Conservation (phyloP, 768 basidiomycete species). For the Tricholoma sp. region DNA sequence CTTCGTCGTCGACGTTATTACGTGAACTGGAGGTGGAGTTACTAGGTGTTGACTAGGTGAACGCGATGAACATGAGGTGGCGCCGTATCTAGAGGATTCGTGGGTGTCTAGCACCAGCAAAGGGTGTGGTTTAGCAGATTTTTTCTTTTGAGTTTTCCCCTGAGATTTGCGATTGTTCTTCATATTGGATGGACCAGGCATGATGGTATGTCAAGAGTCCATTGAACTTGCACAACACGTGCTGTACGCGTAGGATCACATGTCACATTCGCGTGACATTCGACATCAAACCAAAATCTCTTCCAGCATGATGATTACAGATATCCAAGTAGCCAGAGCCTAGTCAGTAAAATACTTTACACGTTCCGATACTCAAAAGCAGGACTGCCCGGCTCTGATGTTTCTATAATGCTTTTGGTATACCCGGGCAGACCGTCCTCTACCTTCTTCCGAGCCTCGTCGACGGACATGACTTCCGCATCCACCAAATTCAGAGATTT, state of each 20-base stretch:
- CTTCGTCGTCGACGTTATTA: background rate
- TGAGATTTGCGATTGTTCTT: constrained; percentile 40
- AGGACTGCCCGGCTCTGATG: constrained; percentile 84
- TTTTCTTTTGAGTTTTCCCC: constrained; percentile 34
- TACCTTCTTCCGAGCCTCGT: constrained; percentile 47
- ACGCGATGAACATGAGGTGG: constrained; percentile 15
- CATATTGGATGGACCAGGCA: constrained; percentile 61
- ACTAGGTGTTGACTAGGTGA: constrained; percentile 15
- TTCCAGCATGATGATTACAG: no score
- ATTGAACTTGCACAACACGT: background rate
- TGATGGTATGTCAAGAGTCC: no score
- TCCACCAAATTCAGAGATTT: constrained; percentile 66
- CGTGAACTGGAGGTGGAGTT: constrained; percentile 6
- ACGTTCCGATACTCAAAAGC: constrained; percentile 88
- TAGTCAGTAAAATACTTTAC: constrained; percentile 9
- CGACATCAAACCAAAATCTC: no score
- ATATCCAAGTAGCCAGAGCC: no score
- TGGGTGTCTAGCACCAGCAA: background rate
- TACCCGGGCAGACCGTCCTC: constrained; percentile 53
- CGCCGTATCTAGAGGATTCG: background rate
- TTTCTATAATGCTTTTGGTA: constrained; percentile 65
- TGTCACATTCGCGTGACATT: background rate
- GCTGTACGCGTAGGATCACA: background rate
- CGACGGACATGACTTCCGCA: constrained; percentile 64
- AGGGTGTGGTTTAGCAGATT: constrained; percentile 15